Conservation (phyloP, 208 protist species). For the Trypanosoma cruzi region DNA sequence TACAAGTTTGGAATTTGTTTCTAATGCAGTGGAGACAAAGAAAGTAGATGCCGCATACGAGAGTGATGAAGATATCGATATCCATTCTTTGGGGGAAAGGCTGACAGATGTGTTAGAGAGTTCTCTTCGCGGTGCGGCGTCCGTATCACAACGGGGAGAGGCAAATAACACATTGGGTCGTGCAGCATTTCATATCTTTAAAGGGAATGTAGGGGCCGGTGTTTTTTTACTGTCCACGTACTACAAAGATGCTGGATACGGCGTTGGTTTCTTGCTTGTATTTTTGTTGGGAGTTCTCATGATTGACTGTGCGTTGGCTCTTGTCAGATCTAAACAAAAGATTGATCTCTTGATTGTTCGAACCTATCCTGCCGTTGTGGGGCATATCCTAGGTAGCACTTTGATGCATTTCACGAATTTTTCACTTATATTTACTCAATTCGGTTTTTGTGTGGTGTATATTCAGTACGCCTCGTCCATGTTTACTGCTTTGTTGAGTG, state of each 20-base stretch:
- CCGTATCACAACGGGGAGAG: background rate
- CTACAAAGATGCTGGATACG: conserved; percentile 78
- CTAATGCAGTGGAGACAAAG: background rate
- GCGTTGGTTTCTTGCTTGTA: conserved; percentile 44
- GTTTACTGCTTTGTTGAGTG: conserved; percentile 50
- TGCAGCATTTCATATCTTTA: conserved; percentile 87
- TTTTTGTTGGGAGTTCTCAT: conserved; percentile 61
- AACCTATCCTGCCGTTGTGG: conserved; percentile 80
- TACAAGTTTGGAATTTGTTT: background rate
- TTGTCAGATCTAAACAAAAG: conserved; percentile 57
- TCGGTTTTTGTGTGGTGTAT: conserved; percentile 87
- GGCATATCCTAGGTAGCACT: conserved; percentile 55
- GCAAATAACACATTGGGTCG: conserved; percentile 43
- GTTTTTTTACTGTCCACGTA: conserved; percentile 81
- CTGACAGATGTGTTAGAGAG: conserved; percentile 42
- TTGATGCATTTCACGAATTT: conserved; percentile 67
- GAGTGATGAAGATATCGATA: conserved; percentile 21
- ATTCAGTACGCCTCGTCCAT: conserved; percentile 79
- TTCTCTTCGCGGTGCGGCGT: conserved; percentile 35
- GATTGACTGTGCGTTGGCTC: conserved; percentile 70
- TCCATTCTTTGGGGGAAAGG: conserved; percentile 40
- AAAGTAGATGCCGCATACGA: background rate
- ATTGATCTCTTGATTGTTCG: conserved; percentile 58
- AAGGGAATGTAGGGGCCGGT: conserved; percentile 84
- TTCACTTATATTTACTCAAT: conserved; percentile 84